phyloP scores from a whole-genome alignment of 2,329 filamentous ascomycete genomes.

The Elsinoe australis region DNA sequence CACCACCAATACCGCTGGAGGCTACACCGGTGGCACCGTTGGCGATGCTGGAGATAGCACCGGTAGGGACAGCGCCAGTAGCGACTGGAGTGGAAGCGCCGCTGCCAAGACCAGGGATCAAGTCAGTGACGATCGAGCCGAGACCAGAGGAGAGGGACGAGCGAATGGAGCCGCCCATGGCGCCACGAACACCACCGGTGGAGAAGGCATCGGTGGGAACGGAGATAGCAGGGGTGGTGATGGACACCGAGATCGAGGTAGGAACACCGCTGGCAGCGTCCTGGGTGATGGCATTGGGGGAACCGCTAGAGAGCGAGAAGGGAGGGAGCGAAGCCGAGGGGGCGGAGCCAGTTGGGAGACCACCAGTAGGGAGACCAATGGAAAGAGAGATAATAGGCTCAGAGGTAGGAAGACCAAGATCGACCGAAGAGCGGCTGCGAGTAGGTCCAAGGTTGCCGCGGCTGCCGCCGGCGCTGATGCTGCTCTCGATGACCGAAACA shows the following conservation, averaged over 20 bases:
- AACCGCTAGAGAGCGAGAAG: not conserved
- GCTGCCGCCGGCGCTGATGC: slow-evolving; percentile 5
- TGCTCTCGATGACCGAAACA: slow-evolving; percentile 7
- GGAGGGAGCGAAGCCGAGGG: not conserved
- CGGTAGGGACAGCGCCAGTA: slow-evolving; percentile 2
- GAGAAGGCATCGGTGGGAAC: not conserved
- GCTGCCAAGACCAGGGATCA: not conserved
- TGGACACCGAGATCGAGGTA: not conserved
- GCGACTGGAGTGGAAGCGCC: not conserved
- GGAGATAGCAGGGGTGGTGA: not conserved
- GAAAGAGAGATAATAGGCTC: not conserved
- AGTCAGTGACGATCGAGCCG: slow-evolving; percentile 2
- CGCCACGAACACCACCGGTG: slow-evolving; percentile 1
- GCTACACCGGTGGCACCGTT: not conserved
- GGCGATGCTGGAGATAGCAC: not conserved
- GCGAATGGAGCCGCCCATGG: not conserved
- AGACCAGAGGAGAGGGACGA: not conserved
- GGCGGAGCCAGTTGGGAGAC: not conserved
- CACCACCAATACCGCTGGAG: not conserved
- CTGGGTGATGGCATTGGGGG: not conserved
- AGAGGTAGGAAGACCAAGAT: not conserved
- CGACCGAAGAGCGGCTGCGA: not conserved
- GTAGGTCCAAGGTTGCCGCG: not conserved
- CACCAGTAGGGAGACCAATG: not conserved
- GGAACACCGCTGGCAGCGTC: not conserved